These are phyloP conservation scores for Saxophila tyrrhenica DNA, from an alignment of 495 filamentous ascomycete species.

Conservation along the genomic window DNA sequence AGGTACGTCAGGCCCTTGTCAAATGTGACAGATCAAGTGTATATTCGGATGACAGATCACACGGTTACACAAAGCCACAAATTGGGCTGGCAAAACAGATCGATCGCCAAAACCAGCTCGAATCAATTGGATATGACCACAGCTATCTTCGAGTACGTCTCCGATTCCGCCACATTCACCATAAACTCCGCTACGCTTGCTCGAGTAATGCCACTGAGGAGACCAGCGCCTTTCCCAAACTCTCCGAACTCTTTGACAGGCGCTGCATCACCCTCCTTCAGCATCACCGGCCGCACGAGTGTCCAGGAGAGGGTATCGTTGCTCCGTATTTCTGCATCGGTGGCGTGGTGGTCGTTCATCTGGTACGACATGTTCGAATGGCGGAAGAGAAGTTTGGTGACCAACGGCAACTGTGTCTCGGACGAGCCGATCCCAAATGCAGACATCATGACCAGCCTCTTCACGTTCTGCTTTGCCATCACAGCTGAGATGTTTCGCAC, in stretches of 20 bases:
- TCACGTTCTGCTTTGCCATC: constrained; percentile 30
- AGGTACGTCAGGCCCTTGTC: no score
- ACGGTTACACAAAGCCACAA: no score
- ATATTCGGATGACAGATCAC: no score
- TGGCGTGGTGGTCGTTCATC: constrained; percentile 31
- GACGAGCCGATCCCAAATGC: constrained; percentile 33
- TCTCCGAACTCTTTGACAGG: constrained; percentile 28
- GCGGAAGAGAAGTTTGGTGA: constrained; percentile 28
- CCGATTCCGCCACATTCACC: constrained; percentile 33
- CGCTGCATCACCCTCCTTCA: constrained; percentile 26
- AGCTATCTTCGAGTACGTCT: constrained; percentile 28
- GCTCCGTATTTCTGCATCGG: constrained; percentile 24
- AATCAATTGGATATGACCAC: constrained; percentile 35
- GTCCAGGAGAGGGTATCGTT: constrained; percentile 23
- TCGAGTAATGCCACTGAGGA: constrained; percentile 29
- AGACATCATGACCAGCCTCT: constrained; percentile 31
- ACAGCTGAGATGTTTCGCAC: constrained; percentile 24
- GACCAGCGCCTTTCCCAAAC: constrained; percentile 27
- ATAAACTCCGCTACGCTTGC: constrained; percentile 34
- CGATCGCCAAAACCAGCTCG: no score
- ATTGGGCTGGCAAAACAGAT: no score
- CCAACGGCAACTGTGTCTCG: constrained; percentile 22
- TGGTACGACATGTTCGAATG: constrained; percentile 24
- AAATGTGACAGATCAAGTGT: no score
- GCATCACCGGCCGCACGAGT: constrained; percentile 29